phyloP scores from a whole-genome alignment of 306 rosid genomes.

The Canavalia gladiata region DNA sequence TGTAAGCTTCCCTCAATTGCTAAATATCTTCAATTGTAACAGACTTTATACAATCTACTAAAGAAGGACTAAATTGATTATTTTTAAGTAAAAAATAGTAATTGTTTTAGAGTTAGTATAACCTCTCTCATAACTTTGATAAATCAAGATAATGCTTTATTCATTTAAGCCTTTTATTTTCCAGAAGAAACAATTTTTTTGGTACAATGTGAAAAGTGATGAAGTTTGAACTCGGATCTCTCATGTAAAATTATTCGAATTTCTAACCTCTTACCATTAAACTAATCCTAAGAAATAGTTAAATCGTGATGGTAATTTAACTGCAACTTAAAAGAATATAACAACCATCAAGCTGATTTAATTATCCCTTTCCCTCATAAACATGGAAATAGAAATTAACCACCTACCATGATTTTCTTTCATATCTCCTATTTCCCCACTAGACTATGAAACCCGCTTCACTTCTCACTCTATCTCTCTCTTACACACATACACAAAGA shows the following conservation, averaged over 20 bases:
- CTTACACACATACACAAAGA: background rate
- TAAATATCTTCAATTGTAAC: background rate
- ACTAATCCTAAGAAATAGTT: no score
- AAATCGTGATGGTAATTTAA: background rate
- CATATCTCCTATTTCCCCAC: slow-evolving; percentile 13
- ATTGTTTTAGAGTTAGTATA: no score
- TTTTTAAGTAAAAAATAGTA: no score
- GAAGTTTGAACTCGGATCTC: no score
- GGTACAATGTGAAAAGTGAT: no score
- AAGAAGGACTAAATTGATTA: background rate
- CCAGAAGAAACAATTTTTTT: background rate
- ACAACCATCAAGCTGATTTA: background rate
- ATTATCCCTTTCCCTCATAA: background rate
- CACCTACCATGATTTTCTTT: slow-evolving; percentile 9
- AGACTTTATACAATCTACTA: background rate
- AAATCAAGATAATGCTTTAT: no score
- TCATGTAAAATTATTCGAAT: no score
- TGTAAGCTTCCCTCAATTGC: slow-evolving; percentile 9
- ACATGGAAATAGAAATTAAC: background rate
- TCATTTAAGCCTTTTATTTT: background rate
- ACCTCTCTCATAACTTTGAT: no score
- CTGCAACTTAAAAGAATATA: background rate
- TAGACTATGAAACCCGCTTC: slow-evolving; percentile 4
- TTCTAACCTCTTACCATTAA: no score
- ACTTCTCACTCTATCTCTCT: background rate